Base-by-base conservation (phyloP, 805 yeast species). In the Saccharomycopsis microspora region DNA sequence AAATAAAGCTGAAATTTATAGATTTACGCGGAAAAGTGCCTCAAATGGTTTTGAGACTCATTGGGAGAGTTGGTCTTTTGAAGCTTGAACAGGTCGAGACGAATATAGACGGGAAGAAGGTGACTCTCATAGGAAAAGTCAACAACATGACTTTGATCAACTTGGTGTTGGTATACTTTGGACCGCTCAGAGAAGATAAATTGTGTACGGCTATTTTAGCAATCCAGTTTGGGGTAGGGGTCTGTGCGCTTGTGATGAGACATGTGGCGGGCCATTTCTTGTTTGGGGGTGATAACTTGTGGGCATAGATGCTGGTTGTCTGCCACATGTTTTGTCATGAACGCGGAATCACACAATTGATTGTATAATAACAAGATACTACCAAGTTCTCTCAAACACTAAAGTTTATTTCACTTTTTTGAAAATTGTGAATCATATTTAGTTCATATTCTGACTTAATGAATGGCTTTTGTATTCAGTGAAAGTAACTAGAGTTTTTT, bases 61-160 rank as follows among this genome's bases (percentile, higher is more conserved):
- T 93, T 43, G 71, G 72, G 9, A 62, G 60, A 29, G 54, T 83
- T 27, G 61, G 67, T 30, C 64, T 90, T 34, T 62, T 88, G 6
- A 68, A 68, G 54, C 59, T 65, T 53, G 67, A 72, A 53, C 50
- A 61, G 46, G 57, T 64, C 48, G 52, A 60, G 28, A 56, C 55
- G 4, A 56, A 58, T 30, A 53, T 69, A 1, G 60, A 57, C 31
- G 57, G 55, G 11, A 52, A 44, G 5, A 50, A 49, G 3, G 41
- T 39, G 7, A 46, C 6, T 9, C 32, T 33, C 8, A 61, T 72
- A 32, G 60, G 63, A 5, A 65, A 71, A 50, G 77, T 84, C 48
- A 79, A 93, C 8, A 93, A 93, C 60, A 71, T 90, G 75, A 93
- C 99, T 2, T 64, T 93, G 43, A 88, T 93, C 55, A 93, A 90